Evolutionary conservation across 352 stramenopile genomes (phyloP).

Genomic region (Lagenidium giganteum): DNA sequence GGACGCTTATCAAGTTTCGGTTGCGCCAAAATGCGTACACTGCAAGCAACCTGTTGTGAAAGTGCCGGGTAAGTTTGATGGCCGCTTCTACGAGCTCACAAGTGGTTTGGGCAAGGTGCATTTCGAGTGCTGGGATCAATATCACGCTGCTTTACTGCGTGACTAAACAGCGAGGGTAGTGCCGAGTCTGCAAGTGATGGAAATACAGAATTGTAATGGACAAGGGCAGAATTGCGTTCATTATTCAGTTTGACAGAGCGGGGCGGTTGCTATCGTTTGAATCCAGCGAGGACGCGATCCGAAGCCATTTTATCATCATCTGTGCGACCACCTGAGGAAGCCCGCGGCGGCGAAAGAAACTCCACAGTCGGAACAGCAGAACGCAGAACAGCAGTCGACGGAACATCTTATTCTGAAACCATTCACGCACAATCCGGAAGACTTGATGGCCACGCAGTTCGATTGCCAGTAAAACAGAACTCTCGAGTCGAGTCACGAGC

Average conservation of each 20-base stretch:
- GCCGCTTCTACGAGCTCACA: constrained; percentile 68
- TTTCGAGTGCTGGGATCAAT: constrained; percentile 79
- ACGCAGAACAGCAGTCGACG: constrained; percentile 33
- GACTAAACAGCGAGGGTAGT: constrained; percentile 3
- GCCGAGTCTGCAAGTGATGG: constrained; percentile 1
- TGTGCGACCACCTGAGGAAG: constrained; percentile 41
- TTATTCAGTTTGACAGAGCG: too few relatives aligned
- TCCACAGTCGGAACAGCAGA: constrained; percentile 30
- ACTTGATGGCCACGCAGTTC: constrained; percentile 27
- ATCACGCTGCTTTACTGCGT: too few relatives aligned
- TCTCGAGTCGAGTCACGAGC: constrained; percentile 17
- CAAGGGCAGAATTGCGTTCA: too few relatives aligned
- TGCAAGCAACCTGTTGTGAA: constrained; percentile 58
- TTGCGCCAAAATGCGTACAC: constrained; percentile 62
- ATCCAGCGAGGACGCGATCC: constrained; percentile 40
- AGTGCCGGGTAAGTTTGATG: constrained; percentile 55
- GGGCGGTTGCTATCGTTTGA: too few relatives aligned
- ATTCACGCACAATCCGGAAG: constrained; percentile 21
- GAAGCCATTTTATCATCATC: constrained; percentile 40
- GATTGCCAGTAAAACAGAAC: constrained; percentile 29
- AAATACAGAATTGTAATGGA: too few relatives aligned
- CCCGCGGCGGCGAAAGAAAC: constrained; percentile 27
- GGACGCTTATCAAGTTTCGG: constrained; percentile 54
- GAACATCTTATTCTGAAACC: constrained; percentile 31
- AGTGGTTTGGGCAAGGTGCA: constrained; percentile 62